These are phyloP conservation scores for Vavraia culicis DNA, from an alignment of 371 early-diverging fungal species.

Conservation along the genomic window DNA sequence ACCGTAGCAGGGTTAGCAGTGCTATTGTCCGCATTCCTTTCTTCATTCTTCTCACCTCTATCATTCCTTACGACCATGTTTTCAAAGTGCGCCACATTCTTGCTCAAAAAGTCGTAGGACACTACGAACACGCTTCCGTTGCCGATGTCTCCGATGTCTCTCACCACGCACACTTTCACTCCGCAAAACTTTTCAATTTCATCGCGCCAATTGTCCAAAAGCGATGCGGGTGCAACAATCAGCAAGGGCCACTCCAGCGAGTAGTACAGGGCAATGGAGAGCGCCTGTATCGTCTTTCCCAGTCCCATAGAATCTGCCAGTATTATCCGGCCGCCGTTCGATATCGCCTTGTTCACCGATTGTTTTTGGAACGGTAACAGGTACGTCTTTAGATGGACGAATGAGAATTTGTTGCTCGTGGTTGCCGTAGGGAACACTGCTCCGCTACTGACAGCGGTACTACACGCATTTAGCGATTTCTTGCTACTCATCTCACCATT, in stretches of 20 bases:
- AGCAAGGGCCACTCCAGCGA: conserved; percentile 47
- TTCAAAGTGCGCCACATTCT: too few relatives aligned
- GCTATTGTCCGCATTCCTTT: neutral
- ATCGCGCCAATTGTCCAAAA: conserved; percentile 46
- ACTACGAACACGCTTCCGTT: conserved; percentile 17
- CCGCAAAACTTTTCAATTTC: conserved; percentile 45
- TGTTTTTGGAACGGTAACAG: conserved; percentile 46
- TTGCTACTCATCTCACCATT: neutral
- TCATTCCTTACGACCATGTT: too few relatives aligned
- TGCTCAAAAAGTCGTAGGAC: conserved; percentile 33
- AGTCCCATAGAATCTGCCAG: conserved; percentile 49
- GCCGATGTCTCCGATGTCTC: conserved; percentile 12
- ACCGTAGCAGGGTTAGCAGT: neutral
- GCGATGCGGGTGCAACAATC: conserved; percentile 47
- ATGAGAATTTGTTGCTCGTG: neutral
- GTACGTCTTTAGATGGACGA: too few relatives aligned
- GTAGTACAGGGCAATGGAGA: conserved; percentile 48
- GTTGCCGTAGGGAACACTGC: too few relatives aligned
- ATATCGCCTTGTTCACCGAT: conserved; percentile 45
- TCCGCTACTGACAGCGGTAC: neutral
- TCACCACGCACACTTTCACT: conserved; percentile 15
- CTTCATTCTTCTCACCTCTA: too few relatives aligned
- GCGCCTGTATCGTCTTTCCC: conserved; percentile 47
- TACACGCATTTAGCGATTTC: neutral
- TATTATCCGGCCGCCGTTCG: conserved; percentile 43